Evolutionary conservation across 345 rosid genomes (phyloP).

Genomic region (Ailanthus altissimus): DNA sequence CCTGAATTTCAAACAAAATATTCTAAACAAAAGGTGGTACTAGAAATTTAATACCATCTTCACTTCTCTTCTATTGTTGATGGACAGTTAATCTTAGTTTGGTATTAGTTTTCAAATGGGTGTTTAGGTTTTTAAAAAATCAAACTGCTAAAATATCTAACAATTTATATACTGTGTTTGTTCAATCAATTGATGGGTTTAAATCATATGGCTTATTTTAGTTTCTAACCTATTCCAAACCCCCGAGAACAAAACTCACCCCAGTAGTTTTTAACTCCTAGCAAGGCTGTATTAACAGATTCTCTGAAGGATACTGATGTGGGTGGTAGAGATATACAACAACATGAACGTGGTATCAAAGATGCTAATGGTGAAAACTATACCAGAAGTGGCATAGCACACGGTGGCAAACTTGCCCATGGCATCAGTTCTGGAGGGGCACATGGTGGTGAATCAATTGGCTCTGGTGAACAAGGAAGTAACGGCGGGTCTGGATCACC

Average conservation of each 20-base stretch:
- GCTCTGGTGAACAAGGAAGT: not conserved
- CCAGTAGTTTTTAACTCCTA: not conserved
- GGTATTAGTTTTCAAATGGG: too few species aligned
- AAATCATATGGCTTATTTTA: too few species aligned
- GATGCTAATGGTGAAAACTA: not conserved
- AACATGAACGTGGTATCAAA: not conserved
- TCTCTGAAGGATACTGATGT: not conserved
- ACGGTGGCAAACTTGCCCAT: not conserved
- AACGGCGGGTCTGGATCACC: not conserved
- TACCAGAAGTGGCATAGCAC: not conserved
- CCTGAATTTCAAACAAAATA: not conserved
- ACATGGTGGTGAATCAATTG: not conserved
- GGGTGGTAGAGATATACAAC: not conserved
- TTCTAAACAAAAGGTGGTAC: not conserved
- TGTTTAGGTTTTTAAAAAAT: too few species aligned
- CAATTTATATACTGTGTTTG: too few species aligned
- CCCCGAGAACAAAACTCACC: too few species aligned
- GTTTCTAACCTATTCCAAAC: too few species aligned
- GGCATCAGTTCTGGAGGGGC: not conserved
- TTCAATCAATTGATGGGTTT: too few species aligned
- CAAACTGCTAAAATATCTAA: too few species aligned
- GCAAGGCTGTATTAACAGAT: not conserved
- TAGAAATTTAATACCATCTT: not conserved
- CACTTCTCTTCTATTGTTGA: not conserved
- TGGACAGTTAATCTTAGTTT: not conserved